Conservation (phyloP, 345 rosid species). For the Acer campestre region DNA sequence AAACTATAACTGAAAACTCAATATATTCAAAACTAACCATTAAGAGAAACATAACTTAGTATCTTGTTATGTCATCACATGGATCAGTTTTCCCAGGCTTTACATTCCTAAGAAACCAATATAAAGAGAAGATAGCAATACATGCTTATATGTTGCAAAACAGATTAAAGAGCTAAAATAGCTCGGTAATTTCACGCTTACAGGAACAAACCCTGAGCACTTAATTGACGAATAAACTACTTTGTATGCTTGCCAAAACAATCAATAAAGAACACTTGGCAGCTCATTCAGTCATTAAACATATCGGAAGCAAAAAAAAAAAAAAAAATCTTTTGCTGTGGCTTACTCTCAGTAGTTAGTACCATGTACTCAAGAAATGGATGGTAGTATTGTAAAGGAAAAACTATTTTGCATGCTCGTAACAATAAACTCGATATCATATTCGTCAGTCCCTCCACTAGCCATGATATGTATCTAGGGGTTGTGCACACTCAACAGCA, state of each 20-base stretch:
- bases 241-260: too few relatives aligned
- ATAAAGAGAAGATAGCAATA: neutral
- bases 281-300: too few relatives aligned
- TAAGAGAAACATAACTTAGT: neutral
- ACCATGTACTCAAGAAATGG: neutral
- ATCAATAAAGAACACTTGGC: too few relatives aligned
- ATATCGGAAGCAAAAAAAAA: neutral
- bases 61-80: neutral
- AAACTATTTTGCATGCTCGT: neutral
- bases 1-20: neutral
- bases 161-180: neutral
- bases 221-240: too few relatives aligned
- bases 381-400: neutral
- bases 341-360: too few relatives aligned
- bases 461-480: neutral
- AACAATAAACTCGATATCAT: neutral
- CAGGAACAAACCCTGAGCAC: too few relatives aligned
- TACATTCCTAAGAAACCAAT: neutral
- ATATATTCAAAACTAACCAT: neutral
- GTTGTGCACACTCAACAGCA: neutral
- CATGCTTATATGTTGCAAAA: neutral
- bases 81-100: neutral
- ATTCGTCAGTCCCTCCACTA: neutral
- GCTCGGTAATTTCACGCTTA: too few relatives aligned
- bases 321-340: neutral